Evolutionary conservation across 2,329 filamentous ascomycete species (phyloP), one percentile per base, ranked within the genome.

Genomic region (Pseudohalonectria lignicola): DNA sequence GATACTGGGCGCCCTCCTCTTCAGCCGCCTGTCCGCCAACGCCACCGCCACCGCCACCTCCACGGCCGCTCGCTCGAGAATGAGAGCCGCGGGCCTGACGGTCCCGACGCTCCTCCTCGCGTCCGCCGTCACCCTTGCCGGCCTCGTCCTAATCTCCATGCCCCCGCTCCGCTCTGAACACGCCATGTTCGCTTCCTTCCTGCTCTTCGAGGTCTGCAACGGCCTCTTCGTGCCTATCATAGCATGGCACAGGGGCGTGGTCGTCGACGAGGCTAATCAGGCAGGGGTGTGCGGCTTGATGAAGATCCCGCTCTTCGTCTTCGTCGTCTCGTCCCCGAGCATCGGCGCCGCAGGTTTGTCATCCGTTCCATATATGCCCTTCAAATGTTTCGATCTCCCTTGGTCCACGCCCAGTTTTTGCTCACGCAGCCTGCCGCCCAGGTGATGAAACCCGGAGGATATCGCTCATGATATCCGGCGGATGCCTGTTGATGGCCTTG

Each of bases 141-240:
- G 48, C 2, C 18, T 43, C 4, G 49, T 50, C 32, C 49, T 55
- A 19, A 19, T 49, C 3, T 18, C 45, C 10, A 42, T 50, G 6
- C 47, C 48, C 5, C 31, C 50, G 5, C 40, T 45, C 4, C 37
- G 36, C 13, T 31, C 37, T 31, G 55, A 59, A 39, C 12, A 41
- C 11, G 38, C 43, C 7, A 42, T 53, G 8, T 55, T 53, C 34
- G 17, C 37, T 19, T 43, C 46, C 1, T 57, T 57, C 36, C 31
- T 57, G n/a, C 21, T 51, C 2, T 44, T 57, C 11, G 55, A 59
- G 44, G 48, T 50, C 16, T 56, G 54, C 30, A 59, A 57, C 23
- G 55, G 55, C 26, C 31, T 56, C 4, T 58, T 57, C 26, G 47
- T 56, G 13, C 54, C 55, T 5, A 53, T 49, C 35, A 54, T 56